A percentile compares a stretch with the other conserved stretches of the same genome.
These are phyloP conservation scores for Castanea mollissima DNA, from an alignment of 306 rosid species.

Conservation along the genomic window DNA sequence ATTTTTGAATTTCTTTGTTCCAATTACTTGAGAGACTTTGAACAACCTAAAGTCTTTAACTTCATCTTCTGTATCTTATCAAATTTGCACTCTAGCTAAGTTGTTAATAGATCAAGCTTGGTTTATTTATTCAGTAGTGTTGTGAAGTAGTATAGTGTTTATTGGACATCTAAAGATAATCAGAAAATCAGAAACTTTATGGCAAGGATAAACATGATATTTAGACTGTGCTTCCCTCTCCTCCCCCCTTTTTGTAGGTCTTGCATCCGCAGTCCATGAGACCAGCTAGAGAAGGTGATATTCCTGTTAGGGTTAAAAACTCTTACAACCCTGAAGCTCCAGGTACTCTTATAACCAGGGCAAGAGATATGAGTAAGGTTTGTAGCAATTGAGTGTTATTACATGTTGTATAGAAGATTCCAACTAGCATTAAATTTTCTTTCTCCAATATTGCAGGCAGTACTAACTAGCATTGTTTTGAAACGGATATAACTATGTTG, in stretches of 20 bases:
- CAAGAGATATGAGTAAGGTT: conserved; percentile 93
- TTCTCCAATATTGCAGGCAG: conserved; percentile 59
- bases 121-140: neutral
- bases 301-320: conserved; percentile 96
- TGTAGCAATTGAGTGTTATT: conserved; percentile 24
- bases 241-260: conserved; percentile 53
- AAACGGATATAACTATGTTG: conserved; percentile 89
- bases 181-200: neutral
- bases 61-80: neutral
- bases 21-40: neutral
- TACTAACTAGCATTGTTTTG: conserved; percentile 87
- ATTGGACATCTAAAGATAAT: neutral
- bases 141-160: neutral
- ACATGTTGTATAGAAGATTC: conserved; percentile 17
- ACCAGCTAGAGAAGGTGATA: conserved; percentile 95
- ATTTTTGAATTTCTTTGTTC: neutral
- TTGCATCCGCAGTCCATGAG: conserved; percentile 99
- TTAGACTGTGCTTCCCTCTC: neutral
- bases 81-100: neutral
- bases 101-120: neutral
- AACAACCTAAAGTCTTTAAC: neutral
- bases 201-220: neutral
- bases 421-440: conserved; percentile 14
- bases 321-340: conserved; percentile 96
- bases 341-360: conserved; percentile 82